Base-by-base conservation (phyloP, 352 stramenopile genomes). In the Hyaloperonospora brassicae region DNA sequence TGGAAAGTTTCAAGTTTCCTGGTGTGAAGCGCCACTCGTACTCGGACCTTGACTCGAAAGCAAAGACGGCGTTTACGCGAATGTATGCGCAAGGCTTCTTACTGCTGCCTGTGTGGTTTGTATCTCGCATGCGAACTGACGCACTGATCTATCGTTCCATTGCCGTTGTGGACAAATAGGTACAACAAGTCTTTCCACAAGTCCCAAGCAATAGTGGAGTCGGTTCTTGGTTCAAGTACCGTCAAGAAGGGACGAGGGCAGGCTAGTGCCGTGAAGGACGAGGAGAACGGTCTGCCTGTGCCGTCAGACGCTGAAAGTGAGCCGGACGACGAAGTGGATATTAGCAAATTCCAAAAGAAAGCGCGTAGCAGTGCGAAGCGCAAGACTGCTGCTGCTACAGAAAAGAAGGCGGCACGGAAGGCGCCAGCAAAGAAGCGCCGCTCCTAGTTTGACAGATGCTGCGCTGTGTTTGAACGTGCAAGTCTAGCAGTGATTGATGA, bases 151-250 rank as follows among this genome's bases (percentile, higher is more conserved):
- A 6, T 45, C 10, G 61, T 57, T 45, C 38, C 52, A 11, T 35
- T 57, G 22, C 17, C 50, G 3, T 9, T 8, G 27, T 34, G 27
- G 8, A 34, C 27, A 34, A 34, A 34, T 34, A 79, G 73, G 54
- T 98, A 97, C 70, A 98, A 98, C 79, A 83, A 95, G 61, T 73
- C 70, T 17, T 75, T 66, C 10, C 93, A 98, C 71, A 97, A 87
- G 49, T 95, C 90, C n/a, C 92, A 98, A 65, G 94, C 89, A 2
- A 74, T 98, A 34, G 88, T 98, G 9, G 78, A 95, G 47, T 84
- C 67, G 11, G 69, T 82, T n/a, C 57, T 92, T 34, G 69, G 66
- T 3, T 69, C 77, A 30, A 90, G 68, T 9, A 87, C 79, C 0
- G 59, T 88, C 47, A 89, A 89, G 57, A 93, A 92, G 48, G 72